These are phyloP conservation scores for Fusarium transvaalense DNA, from an alignment of 2,329 filamentous ascomycete genomes.

Conservation along the genomic window DNA sequence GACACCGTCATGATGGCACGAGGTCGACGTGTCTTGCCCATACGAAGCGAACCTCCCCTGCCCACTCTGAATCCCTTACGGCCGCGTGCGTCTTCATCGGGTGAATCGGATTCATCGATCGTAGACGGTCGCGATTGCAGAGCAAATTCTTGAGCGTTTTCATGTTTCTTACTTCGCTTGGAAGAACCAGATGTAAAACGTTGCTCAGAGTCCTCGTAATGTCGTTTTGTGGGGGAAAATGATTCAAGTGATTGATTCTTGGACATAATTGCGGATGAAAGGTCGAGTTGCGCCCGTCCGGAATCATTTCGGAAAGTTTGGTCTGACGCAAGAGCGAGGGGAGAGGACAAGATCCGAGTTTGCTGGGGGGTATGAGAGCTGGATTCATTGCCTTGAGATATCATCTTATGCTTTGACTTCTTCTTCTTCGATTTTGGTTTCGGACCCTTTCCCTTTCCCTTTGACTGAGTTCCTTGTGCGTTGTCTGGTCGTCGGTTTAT, in stretches of 20 bases:
- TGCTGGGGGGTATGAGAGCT: not conserved
- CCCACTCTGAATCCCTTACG: conserved; percentile 46
- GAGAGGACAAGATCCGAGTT: not conserved
- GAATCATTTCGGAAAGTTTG: not conserved
- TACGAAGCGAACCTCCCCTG: conserved; percentile 53
- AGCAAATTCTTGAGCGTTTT: not conserved
- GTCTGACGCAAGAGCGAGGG: not conserved
- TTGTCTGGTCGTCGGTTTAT: not conserved
- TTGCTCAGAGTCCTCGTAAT: conserved; percentile 27
- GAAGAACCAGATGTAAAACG: conserved; percentile 3
- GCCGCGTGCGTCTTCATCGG: conserved; percentile 23
- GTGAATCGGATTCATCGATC: conserved; percentile 21
- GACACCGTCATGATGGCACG: conserved; percentile 33
- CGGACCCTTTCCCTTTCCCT: conserved; percentile 37
- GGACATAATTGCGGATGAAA: not conserved
- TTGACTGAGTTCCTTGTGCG: conserved; percentile 6
- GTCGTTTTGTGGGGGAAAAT: conserved; percentile 27
- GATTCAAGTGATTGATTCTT: not conserved
- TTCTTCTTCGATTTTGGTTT: conserved; percentile 45
- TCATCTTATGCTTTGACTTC: conserved; percentile 30
- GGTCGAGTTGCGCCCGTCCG: not conserved
- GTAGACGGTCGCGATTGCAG: not conserved
- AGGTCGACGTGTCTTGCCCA: conserved; percentile 50
- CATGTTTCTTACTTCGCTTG: conserved; percentile 39
- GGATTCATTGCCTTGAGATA: conserved; percentile 8